Evolutionary conservation across 2,329 filamentous ascomycete species (phyloP).

Genomic region (Trichoderma simmonsii): DNA sequence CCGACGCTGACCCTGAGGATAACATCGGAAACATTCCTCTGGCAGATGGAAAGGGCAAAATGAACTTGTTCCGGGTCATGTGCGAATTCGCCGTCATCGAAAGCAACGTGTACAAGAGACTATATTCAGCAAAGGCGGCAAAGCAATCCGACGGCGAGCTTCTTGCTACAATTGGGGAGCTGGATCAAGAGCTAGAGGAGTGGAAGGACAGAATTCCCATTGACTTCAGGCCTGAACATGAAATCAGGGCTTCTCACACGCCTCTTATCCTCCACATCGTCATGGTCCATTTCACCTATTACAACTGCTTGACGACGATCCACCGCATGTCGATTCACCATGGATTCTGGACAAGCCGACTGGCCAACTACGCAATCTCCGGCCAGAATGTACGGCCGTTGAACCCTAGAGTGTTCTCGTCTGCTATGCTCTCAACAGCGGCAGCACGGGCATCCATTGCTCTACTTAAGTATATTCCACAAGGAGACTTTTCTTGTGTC

Average conservation of each 20-base stretch:
- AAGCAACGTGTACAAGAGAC: constrained; percentile 85
- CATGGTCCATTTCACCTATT: constrained; percentile 93
- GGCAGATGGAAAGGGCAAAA: constrained; percentile 82
- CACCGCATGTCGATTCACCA: constrained; percentile 98
- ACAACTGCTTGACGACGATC: constrained; percentile 96
- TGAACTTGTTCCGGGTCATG: constrained; percentile 93
- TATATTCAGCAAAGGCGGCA: constrained; percentile 90
- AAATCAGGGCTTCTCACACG: constrained; percentile 89
- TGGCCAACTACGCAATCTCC: constrained; percentile 94
- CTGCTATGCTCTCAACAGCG: constrained; percentile 86
- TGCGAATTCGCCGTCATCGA: constrained; percentile 90
- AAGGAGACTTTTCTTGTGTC: constrained; percentile 90
- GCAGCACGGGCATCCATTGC: constrained; percentile 91
- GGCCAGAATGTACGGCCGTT: constrained; percentile 86
- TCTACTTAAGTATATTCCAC: constrained; percentile 90
- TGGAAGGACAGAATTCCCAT: constrained; percentile 97
- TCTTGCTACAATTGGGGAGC: constrained; percentile 90
- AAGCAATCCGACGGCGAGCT: constrained; percentile 91
- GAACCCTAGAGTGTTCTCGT: constrained; percentile 92
- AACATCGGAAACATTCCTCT: constrained; percentile 93
- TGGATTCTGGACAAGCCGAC: constrained; percentile 93
- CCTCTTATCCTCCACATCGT: constrained; percentile 93
- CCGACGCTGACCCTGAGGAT: constrained; percentile 84
- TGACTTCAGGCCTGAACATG: constrained; percentile 94
- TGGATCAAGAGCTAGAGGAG: constrained; percentile 83